Conservation (phyloP, 2,329 filamentous ascomycete genomes). For the Erysiphe pulchra region DNA sequence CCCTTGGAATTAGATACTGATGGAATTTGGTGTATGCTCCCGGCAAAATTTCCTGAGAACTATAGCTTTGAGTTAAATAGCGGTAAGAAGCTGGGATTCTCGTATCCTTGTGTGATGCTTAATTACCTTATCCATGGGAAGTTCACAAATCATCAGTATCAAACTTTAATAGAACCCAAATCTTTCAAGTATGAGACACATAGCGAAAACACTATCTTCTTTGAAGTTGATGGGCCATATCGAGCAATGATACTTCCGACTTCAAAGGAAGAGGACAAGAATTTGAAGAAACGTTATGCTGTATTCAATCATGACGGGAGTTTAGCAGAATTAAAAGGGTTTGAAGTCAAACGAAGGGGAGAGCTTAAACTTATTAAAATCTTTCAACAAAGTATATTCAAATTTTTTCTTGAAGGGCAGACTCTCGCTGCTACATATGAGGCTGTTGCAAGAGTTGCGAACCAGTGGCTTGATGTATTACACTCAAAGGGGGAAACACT, state of each 20-base stretch:
- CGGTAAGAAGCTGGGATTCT: constrained; percentile 89
- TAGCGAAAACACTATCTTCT: constrained; percentile 98
- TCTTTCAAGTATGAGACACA: constrained; percentile 86
- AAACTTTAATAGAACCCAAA: constrained; percentile 55
- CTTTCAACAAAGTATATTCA: constrained; percentile 98
- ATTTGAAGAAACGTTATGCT: constrained; percentile 95
- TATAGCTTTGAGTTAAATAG: constrained; percentile 85
- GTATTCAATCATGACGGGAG: constrained; percentile 97
- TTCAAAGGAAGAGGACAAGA: constrained; percentile 97
- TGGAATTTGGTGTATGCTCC: constrained; percentile 98
- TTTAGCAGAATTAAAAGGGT: constrained; percentile 85
- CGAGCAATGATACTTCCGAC: constrained; percentile 92
- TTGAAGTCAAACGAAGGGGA: constrained; percentile 90
- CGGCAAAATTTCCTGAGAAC: constrained; percentile 87
- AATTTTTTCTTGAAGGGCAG: constrained; percentile 84
- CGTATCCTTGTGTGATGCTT: constrained; percentile 96
- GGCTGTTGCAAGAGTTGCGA: constrained; percentile 81
- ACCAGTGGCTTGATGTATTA: constrained; percentile 88
- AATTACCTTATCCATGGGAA: constrained; percentile 87
- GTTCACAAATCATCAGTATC: constrained; percentile 95
- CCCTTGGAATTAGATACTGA: constrained; percentile 91
- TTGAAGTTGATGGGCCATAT: constrained; percentile 95
- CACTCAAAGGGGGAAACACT: constrained; percentile 70
- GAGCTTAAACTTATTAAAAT: constrained; percentile 99
- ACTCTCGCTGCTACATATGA: constrained; percentile 74